phyloP scores from a whole-genome alignment of 495 filamentous ascomycete genomes.

The Hypoxylon lienhwacheense region DNA sequence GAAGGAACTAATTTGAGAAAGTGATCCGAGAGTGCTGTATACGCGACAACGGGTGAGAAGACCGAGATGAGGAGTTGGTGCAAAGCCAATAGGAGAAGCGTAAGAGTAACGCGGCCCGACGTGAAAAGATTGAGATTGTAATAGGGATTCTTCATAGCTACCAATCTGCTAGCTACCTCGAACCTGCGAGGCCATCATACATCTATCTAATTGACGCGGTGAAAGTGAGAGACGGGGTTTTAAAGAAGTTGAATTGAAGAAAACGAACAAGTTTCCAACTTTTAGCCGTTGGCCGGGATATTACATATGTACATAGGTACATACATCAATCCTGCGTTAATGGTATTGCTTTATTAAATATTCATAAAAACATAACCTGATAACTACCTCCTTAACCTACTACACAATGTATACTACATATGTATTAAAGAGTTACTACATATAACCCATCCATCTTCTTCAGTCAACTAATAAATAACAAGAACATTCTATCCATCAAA shows the following conservation, averaged over 20 bases:
- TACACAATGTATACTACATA: too few species aligned
- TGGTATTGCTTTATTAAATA: too few species aligned
- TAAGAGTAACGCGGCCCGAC: conserved; percentile 29
- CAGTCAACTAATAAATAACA: too few species aligned
- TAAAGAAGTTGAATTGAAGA: conserved; percentile 11
- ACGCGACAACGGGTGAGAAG: conserved; percentile 55
- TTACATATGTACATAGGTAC: not conserved
- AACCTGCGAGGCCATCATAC: conserved; percentile 34
- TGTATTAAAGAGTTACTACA: too few species aligned
- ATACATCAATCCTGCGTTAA: too few species aligned
- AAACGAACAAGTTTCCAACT: conserved; percentile 12
- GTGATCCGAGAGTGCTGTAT: conserved; percentile 72
- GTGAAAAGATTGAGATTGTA: conserved; percentile 17
- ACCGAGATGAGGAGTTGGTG: conserved; percentile 44
- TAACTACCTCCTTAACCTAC: too few species aligned
- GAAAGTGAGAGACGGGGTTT: conserved; percentile 1
- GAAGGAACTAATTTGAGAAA: conserved; percentile 68
- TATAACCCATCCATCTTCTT: too few species aligned
- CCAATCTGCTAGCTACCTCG: conserved; percentile 32
- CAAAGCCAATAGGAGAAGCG: conserved; percentile 33
- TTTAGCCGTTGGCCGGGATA: conserved; percentile 35
- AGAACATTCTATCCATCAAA: too few species aligned
- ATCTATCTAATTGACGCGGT: not conserved
- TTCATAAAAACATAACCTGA: too few species aligned
- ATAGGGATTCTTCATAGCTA: conserved; percentile 24